These are phyloP conservation scores for Carnegiea gigantea DNA, from an alignment of 179 eudicot species.

Conservation along the genomic window DNA sequence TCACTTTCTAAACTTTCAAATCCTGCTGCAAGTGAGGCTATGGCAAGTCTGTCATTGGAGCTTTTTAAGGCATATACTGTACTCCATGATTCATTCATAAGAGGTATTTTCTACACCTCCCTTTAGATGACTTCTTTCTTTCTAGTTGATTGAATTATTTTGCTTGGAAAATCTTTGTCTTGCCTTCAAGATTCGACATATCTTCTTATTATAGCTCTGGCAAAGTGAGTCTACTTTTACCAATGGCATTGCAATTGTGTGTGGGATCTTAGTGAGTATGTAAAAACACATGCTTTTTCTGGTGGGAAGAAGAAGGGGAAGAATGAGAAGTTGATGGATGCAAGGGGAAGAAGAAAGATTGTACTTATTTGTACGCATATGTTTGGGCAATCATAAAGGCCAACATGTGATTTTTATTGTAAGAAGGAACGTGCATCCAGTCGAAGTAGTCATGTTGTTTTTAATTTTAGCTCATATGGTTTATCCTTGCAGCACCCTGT, in stretches of 20 bases:
- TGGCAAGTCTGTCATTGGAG: conserved; percentile 63
- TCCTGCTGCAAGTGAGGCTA: conserved; percentile 64
- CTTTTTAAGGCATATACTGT: conserved; percentile 54
- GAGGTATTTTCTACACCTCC: conserved; percentile 40
- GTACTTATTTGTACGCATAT: background rate
- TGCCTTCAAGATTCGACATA: background rate
- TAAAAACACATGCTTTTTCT: no score
- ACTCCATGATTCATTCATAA: conserved; percentile 37
- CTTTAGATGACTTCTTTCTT: background rate
- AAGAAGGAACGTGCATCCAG: no score
- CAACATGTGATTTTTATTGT: no score
- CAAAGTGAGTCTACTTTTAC: background rate
- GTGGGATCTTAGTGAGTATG: no score
- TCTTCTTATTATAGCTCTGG: background rate
- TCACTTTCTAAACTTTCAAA: conserved; percentile 55
- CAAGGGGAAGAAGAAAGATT: background rate
- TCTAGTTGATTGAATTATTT: background rate
- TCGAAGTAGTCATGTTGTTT: no score
- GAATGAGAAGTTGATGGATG: background rate
- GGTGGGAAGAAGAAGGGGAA: no score
- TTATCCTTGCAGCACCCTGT: no score
- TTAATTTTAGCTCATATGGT: no score
- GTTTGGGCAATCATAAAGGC: no score
- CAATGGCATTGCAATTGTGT: no score
- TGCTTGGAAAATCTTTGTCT: background rate